A percentile compares a stretch with the other conserved stretches of the same genome.
Conservation (phyloP, 495 filamentous ascomycete genomes). For the Trichoderma erinaceum region DNA sequence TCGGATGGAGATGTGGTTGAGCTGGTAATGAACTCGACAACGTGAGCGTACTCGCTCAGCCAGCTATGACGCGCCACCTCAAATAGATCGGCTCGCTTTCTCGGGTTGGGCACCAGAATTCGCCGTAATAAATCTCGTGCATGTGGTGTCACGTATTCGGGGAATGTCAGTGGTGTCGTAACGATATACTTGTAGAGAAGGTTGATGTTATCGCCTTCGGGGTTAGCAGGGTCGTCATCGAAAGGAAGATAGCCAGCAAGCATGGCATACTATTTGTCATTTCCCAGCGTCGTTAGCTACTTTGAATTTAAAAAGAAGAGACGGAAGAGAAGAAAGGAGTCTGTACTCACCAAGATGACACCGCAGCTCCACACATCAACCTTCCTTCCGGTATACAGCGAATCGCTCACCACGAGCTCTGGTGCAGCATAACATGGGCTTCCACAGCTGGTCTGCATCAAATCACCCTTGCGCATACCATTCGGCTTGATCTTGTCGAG, state of each 20-base stretch:
- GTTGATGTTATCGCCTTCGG: conserved; percentile 99
- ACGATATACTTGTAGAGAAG: conserved; percentile 99
- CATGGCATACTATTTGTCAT: conserved; percentile 83
- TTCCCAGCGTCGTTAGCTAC: neutral
- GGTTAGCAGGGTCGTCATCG: conserved; percentile 97
- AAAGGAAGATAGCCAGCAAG: conserved; percentile 97
- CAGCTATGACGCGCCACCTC: conserved; percentile 98
- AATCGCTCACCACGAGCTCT: conserved; percentile 95
- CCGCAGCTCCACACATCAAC: conserved; percentile 99
- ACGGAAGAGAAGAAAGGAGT: neutral
- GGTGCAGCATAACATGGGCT: conserved; percentile 95
- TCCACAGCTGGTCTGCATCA: conserved; percentile 78
- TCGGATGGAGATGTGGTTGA: conserved; percentile 82
- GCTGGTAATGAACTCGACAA: conserved; percentile 94
- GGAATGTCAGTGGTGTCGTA: conserved; percentile 93
- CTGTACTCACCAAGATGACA: conserved; percentile 81
- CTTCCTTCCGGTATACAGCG: conserved; percentile 92
- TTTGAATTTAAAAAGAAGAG: neutral
- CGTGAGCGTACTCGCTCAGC: conserved; percentile 91
- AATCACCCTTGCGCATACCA: conserved; percentile 60
- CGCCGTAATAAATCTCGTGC: conserved; percentile 86
- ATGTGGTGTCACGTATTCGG: conserved; percentile 97
- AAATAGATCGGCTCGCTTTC: conserved; percentile 92
- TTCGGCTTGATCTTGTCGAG: conserved; percentile 58
- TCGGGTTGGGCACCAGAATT: conserved; percentile 92